Evolutionary conservation across 2,329 filamentous ascomycete genomes (phyloP), one percentile per base, ranked within the genome.

Genomic region (Beauveria sp.): DNA sequence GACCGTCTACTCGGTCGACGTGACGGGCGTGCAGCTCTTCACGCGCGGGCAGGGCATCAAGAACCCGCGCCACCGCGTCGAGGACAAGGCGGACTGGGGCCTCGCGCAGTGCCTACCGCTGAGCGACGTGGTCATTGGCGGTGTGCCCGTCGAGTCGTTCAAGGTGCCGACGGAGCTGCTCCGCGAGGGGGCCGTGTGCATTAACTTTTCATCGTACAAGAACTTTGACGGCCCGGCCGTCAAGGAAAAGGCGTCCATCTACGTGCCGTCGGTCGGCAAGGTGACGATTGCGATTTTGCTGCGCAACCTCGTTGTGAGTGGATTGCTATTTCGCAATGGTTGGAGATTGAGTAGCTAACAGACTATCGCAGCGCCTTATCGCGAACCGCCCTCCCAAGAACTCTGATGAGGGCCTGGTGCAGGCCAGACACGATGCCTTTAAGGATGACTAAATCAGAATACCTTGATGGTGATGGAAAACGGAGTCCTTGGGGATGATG

Each of bases 161-260:
- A 97, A 97, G 79, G 89, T 99, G 28, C 90, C 92, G 6, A 89
- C 88, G 3, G 84, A 90, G 56, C 79, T 94, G 64, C 80, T 99
- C 69, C 85, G 91, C 52, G 90, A 96, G 61, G 94, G 94, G 53
- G 92, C 91, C 34, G 91, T 96, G n/a, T 99, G 94, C 80, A 92
- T 99, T 78, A 99, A 99, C 77, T 97, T 99, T 74, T 96, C 92
- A 8, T 96, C 91, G 56, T 91, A 90, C 75, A 91, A 92, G 79
- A 97, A 99, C 77, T 97, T 97, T 75, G 87, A 88, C 63, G 82
- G 82, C 1, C 86, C 89, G 0, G 89, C 90, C 53, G 86, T 97
- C 66, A 97, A 96, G 77, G 90, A 97, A 73, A 96, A 92, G 79
- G 94, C 94, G 2, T 92, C 91, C 5, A 96, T 99, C 69, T 99